These are phyloP conservation scores for Lolium rigidum DNA, from an alignment of 176 grass and related monocot genomes.

Conservation along the genomic window DNA sequence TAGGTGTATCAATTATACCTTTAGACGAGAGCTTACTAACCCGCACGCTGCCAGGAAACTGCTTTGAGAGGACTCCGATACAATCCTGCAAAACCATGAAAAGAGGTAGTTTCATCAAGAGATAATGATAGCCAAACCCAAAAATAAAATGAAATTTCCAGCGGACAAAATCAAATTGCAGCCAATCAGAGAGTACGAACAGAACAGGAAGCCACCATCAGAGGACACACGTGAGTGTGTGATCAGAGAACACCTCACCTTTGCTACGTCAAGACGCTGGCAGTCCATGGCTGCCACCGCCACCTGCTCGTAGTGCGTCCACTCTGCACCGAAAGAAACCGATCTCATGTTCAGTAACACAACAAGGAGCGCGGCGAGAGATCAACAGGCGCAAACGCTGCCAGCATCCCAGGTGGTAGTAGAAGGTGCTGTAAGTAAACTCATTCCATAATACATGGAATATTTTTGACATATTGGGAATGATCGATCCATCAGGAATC, in stretches of 20 bases:
- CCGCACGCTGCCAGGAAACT: conserved; percentile 76
- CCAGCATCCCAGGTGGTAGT: not conserved
- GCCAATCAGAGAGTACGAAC: conserved; percentile 1
- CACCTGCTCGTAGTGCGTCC: conserved; percentile 98
- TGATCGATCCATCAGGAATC: not conserved
- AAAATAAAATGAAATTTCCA: not conserved
- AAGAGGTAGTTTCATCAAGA: not conserved
- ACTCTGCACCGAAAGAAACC: conserved; percentile 68
- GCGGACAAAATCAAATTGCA: not conserved
- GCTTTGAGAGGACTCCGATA: conserved; percentile 68
- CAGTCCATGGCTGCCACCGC: conserved; percentile 93
- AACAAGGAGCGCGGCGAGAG: not conserved
- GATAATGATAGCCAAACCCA: not conserved
- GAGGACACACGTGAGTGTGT: not conserved
- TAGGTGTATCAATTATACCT: too few species aligned
- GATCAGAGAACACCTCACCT: conserved; percentile 47
- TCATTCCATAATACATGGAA: not conserved
- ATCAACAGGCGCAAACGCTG: too few species aligned
- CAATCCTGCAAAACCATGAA: conserved; percentile 67
- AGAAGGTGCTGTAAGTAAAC: not conserved
- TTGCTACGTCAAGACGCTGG: conserved; percentile 83
- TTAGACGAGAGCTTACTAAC: conserved; percentile 73
- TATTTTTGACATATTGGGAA: not conserved
- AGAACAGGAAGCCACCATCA: not conserved
- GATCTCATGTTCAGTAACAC: not conserved